Conservation (phyloP, 106 monocot genomes). For the Dioscorea dumetorum region DNA sequence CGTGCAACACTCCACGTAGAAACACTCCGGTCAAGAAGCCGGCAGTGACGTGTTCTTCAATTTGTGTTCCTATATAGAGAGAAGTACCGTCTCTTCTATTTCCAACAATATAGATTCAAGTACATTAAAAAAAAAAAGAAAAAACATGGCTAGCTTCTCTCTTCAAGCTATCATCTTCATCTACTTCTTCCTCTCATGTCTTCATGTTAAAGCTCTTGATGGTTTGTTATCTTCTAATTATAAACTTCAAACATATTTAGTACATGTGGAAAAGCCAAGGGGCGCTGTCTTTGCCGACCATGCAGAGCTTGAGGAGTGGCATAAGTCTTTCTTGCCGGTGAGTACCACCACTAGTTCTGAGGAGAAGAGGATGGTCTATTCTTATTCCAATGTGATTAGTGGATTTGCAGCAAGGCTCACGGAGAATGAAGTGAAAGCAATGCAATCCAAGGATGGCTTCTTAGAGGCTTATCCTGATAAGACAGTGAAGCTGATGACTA, state of each 20-base stretch:
- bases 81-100: too few relatives aligned
- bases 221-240: too few relatives aligned
- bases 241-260: constrained; percentile 10
- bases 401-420: constrained; percentile 45
- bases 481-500: constrained; percentile 17
- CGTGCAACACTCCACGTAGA: too few relatives aligned
- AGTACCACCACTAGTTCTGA: not conserved
- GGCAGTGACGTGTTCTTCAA: too few relatives aligned
- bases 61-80: too few relatives aligned
- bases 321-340: constrained; percentile 19
- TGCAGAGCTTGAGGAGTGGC: not conserved
- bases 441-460: constrained; percentile 24
- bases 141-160: too few relatives aligned
- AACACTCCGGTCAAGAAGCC: too few relatives aligned
- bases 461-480: constrained; percentile 28
- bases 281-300: not conserved
- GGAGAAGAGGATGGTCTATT: constrained; percentile 6
- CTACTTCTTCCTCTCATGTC: not conserved
- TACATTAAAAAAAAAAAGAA: too few relatives aligned
- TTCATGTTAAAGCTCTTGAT: not conserved
- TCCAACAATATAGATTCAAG: too few relatives aligned
- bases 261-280: not conserved
- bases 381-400: not conserved
- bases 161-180: too few relatives aligned
- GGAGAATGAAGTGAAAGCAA: constrained; percentile 14